These are phyloP conservation scores for Endotrypanum monterogeii DNA, from an alignment of 208 protist genomes.

Conservation along the genomic window DNA sequence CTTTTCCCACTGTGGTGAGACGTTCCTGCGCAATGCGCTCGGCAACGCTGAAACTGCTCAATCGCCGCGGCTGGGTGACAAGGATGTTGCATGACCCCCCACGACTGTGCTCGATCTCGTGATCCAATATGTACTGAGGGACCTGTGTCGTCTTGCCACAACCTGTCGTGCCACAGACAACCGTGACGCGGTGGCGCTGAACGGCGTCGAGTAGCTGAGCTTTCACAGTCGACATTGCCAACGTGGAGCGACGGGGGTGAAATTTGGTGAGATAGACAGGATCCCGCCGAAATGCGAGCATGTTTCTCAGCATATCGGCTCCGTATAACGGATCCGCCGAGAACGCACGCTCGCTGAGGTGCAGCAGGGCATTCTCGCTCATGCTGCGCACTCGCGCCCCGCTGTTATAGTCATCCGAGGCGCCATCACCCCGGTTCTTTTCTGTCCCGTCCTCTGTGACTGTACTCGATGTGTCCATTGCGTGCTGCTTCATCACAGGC, in stretches of 20 bases:
- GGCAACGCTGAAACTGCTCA: conserved; percentile 98
- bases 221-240: conserved; percentile 59
- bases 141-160: conserved; percentile 94
- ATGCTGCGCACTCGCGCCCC: background rate
- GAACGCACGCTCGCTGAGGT: conserved; percentile 16
- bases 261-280: conserved; percentile 55
- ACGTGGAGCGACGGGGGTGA: conserved; percentile 58
- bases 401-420: background rate
- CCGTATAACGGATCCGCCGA: conserved; percentile 37
- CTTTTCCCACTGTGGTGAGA: conserved; percentile 76
- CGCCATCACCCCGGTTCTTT: too few species aligned
- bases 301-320: conserved; percentile 32
- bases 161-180: conserved; percentile 90
- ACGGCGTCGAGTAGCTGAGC: conserved; percentile 61
- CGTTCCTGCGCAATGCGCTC: conserved; percentile 98
- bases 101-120: conserved; percentile 52
- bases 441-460: background rate
- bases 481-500: conserved; percentile 17
- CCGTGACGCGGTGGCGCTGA: conserved; percentile 66
- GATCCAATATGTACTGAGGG: conserved; percentile 92
- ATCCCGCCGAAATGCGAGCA: conserved; percentile 39
- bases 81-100: conserved; percentile 72
- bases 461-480: conserved; percentile 4
- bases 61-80: conserved; percentile 97
- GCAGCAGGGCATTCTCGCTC: conserved; percentile 21